These are phyloP conservation scores for Logfia minima DNA, from an alignment of 129 eudicot species.

Conservation along the genomic window DNA sequence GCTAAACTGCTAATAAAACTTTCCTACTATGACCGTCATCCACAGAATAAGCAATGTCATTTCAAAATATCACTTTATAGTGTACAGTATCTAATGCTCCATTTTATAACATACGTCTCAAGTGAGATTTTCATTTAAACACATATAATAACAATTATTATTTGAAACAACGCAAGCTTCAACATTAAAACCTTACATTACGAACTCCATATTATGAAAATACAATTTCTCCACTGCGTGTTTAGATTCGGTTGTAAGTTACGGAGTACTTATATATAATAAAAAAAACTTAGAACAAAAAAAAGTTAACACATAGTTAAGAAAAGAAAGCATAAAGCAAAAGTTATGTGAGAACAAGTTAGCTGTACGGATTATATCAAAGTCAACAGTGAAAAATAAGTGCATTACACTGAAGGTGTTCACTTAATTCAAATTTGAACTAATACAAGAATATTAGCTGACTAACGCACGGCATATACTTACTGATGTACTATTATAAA, in stretches of 20 bases:
- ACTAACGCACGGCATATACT: no score
- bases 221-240: background rate
- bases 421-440: background rate
- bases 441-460: background rate
- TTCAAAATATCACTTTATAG: background rate
- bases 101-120: background rate
- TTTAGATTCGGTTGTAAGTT: background rate
- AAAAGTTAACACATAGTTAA: background rate
- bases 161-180: background rate
- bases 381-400: background rate
- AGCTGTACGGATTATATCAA: background rate
- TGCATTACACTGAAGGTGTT: background rate
- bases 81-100: background rate
- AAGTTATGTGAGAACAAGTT: constrained; percentile 4
- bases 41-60: background rate
- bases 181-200: background rate
- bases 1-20: background rate
- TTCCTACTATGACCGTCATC: background rate
- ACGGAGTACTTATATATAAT: no score
- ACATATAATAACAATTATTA: background rate
- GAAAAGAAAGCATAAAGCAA: constrained; percentile 8
- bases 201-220: background rate
- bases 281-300: no score
- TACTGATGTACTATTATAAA: background rate
- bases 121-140: background rate